These are phyloP conservation scores for Vigna trinervia DNA, from an alignment of 306 rosid genomes.

Conservation along the genomic window DNA sequence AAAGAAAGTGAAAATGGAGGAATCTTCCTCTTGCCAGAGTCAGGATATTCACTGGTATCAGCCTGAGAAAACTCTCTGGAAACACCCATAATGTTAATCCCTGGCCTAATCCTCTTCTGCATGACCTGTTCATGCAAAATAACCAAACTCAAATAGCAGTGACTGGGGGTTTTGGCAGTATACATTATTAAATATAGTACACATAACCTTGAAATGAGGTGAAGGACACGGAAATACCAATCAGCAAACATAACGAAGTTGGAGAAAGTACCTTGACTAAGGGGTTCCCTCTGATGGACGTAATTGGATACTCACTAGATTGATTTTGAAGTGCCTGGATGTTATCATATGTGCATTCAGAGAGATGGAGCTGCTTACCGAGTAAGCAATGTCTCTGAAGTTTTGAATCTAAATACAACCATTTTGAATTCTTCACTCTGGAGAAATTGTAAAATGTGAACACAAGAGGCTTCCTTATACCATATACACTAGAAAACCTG, in stretches of 20 bases:
- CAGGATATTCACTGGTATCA: conserved; percentile 43
- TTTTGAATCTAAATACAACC: conserved; percentile 66
- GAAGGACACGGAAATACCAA: not conserved
- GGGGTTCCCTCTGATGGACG: conserved; percentile 41
- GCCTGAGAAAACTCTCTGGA: conserved; percentile 52
- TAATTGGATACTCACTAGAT: conserved; percentile 45
- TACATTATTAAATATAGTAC: not conserved
- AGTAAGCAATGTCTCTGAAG: conserved; percentile 63
- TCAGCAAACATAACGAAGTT: not conserved
- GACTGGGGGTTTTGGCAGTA: not conserved
- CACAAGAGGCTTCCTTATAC: conserved; percentile 60
- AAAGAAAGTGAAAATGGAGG: conserved; percentile 68
- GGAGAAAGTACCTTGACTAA: conserved; percentile 58
- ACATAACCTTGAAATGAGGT: not conserved
- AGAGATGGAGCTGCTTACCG: conserved; percentile 65
- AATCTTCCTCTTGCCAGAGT: conserved; percentile 54
- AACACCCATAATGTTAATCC: conserved; percentile 55
- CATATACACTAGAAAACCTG: conserved; percentile 61
- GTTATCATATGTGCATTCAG: conserved; percentile 80
- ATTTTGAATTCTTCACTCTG: conserved; percentile 58
- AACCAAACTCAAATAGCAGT: not conserved
- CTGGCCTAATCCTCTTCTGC: conserved; percentile 56
- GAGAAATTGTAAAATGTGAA: conserved; percentile 67
- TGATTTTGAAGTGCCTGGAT: conserved; percentile 68
- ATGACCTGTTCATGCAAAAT: conserved; percentile 49